Percentiles rank a stretch among this genome's conserved stretches.
phyloP scores from a whole-genome alignment of 495 filamentous ascomycete species.

The Viridothelium virens region DNA sequence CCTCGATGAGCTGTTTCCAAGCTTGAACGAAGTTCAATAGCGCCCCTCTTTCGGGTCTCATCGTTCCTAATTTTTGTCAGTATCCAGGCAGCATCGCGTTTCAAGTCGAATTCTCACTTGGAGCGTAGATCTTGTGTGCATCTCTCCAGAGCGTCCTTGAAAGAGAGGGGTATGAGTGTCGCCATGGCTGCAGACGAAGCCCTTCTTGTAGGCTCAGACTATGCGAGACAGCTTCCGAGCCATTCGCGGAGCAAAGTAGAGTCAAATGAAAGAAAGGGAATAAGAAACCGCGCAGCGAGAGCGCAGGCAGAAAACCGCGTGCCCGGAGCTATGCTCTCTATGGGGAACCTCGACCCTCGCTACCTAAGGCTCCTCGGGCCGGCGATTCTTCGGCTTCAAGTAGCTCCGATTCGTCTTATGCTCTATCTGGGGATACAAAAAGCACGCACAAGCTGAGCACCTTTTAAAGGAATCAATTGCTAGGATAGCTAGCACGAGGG shows the following conservation, averaged over 20 bases:
- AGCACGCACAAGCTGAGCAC: not conserved
- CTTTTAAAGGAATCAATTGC: not conserved
- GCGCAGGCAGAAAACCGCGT: not conserved
- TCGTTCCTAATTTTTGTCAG: constrained; percentile 24
- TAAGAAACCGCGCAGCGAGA: not conserved
- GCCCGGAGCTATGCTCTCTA: not conserved
- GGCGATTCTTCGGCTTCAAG: not conserved
- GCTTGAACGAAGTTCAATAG: constrained; percentile 23
- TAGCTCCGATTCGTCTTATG: too few species aligned
- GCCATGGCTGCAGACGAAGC: not conserved
- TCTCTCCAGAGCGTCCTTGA: constrained; percentile 3
- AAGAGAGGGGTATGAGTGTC: not conserved
- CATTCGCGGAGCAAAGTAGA: not conserved
- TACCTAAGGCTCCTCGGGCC: not conserved
- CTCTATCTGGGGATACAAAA: too few species aligned
- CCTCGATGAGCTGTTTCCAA: constrained; percentile 32
- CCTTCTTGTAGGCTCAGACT: not conserved
- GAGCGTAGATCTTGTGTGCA: not conserved
- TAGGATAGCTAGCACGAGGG: too few species aligned
- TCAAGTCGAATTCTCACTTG: not conserved
- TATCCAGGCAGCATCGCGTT: not conserved
- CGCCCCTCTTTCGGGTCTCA: constrained; percentile 27
- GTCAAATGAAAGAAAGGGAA: not conserved
- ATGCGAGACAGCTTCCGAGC: constrained; percentile 10
- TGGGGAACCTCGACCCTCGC: not conserved